Evolutionary conservation across 805 yeast genomes (phyloP).

Genomic region (Brettanomyces sp.): DNA sequence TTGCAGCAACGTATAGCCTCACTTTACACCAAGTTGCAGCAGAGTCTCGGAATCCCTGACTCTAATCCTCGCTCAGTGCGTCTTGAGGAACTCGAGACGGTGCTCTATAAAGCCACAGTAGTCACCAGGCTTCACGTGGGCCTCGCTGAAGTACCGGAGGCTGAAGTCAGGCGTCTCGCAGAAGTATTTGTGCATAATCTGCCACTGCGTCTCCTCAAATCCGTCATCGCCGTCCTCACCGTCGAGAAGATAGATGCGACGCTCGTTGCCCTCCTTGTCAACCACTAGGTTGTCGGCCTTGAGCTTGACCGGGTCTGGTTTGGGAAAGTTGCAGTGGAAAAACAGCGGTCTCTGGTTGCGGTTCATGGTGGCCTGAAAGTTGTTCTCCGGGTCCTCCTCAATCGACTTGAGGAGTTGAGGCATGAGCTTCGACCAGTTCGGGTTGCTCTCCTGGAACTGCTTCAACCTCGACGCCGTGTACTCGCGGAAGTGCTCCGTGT

Average conservation of each 20-base stretch:
- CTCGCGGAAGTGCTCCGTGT: conserved; percentile 11
- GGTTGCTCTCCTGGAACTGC: conserved; percentile 1
- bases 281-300: conserved; percentile 28
- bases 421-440: conserved; percentile 7
- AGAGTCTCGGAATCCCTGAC: background rate
- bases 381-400: background rate
- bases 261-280: conserved; percentile 12
- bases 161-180: conserved; percentile 17
- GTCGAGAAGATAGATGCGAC: conserved; percentile 23
- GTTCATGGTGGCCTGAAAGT: background rate
- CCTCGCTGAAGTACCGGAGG: conserved; percentile 15
- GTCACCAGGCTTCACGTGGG: conserved; percentile 24
- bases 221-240: conserved; percentile 30
- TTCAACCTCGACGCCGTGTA: conserved; percentile 9
- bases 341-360: conserved; percentile 25
- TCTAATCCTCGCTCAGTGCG: background rate
- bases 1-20: too few relatives aligned
- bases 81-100: conserved; percentile 37
- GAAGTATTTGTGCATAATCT: conserved; percentile 33
- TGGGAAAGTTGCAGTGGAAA: conserved; percentile 47
- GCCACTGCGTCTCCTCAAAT: conserved; percentile 54
- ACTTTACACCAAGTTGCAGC: too few relatives aligned
- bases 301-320: conserved; percentile 35
- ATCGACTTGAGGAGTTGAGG: background rate
- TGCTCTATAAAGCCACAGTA: conserved; percentile 42